phyloP scores from a whole-genome alignment of 148 eudicot genomes.

The Arbutus unedo region DNA sequence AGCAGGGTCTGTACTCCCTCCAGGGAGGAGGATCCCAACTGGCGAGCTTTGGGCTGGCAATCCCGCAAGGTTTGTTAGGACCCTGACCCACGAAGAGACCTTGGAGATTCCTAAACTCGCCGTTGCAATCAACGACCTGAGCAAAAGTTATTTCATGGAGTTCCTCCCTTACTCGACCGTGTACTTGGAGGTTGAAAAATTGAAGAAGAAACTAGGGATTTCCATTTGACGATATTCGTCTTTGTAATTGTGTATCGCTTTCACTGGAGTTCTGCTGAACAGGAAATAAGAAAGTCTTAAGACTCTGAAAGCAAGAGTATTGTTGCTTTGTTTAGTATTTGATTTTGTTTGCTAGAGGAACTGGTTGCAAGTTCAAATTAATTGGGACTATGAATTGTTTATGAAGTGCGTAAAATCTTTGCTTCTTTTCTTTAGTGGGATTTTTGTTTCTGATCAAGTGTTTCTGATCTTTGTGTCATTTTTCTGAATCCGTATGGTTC shows the following conservation, averaged over 20 bases:
- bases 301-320: not conserved
- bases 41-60: slow-evolving; percentile 99
- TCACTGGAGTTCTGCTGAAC: slow-evolving; percentile 22
- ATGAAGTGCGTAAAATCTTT: not conserved
- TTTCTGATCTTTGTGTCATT: not conserved
- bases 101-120: slow-evolving; percentile 95
- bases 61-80: slow-evolving; percentile 94
- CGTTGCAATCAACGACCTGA: slow-evolving; percentile 84
- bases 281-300: slow-evolving; percentile 24
- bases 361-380: slow-evolving; percentile 8
- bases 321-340: not conserved
- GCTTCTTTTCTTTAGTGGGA: not conserved
- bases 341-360: not conserved
- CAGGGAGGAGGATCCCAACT: slow-evolving; percentile 92
- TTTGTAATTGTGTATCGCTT: slow-evolving; percentile 18
- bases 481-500: not conserved
- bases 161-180: slow-evolving; percentile 91
- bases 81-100: slow-evolving; percentile 87
- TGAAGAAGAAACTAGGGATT: slow-evolving; percentile 72
- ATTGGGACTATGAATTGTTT: not conserved
- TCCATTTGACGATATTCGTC: slow-evolving; percentile 38
- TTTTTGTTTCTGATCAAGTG: not conserved
- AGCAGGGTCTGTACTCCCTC: slow-evolving; percentile 96
- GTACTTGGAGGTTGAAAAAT: slow-evolving; percentile 94
- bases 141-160: slow-evolving; percentile 69